These are phyloP conservation scores for Paraurostyla sp. DNA, from an alignment of 73 alveolate species.

Conservation along the genomic window DNA sequence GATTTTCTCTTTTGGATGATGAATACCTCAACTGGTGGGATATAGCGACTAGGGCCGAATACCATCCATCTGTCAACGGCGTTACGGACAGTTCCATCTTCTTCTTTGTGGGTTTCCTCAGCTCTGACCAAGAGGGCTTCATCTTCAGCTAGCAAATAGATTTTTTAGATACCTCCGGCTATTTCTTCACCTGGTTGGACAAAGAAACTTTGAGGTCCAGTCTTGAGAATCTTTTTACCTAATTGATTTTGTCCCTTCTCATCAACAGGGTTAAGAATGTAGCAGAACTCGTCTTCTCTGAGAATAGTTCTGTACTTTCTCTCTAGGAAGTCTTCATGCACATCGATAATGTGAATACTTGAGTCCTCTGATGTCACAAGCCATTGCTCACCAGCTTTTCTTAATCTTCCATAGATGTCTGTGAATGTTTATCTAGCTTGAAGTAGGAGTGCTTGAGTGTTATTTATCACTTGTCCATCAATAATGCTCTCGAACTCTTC, in stretches of 20 bases:
- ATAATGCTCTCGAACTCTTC: constrained; percentile 76
- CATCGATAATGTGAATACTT: constrained; percentile 82
- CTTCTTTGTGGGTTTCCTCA: constrained; percentile 75
- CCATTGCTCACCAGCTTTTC: constrained; percentile 93
- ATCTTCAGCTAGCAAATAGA: constrained; percentile 77
- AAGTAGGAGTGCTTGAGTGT: constrained; percentile 77
- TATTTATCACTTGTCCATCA: constrained; percentile 77
- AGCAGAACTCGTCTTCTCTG: constrained; percentile 81
- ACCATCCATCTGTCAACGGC: constrained; percentile 95
- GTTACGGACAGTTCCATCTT: constrained; percentile 63
- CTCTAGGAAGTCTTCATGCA: constrained; percentile 68
- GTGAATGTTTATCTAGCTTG: constrained; percentile 78
- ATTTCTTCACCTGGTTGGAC: constrained; percentile 87
- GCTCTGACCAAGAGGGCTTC: constrained; percentile 91
- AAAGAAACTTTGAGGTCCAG: constrained; percentile 86
- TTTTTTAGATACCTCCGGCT: constrained; percentile 80
- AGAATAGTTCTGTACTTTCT: constrained; percentile 74
- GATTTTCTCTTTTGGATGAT: constrained; percentile 79
- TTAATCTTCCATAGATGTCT: constrained; percentile 79
- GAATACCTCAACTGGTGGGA: constrained; percentile 84
- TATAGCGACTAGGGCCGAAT: constrained; percentile 86
- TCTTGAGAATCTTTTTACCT: constrained; percentile 74
- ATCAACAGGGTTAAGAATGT: constrained; percentile 84
- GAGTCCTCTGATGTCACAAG: constrained; percentile 81
- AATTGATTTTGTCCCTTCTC: constrained; percentile 70